A percentile compares a stretch with the other conserved stretches of the same genome.
phyloP scores from a whole-genome alignment of 169 alveolate species.

The Toxoplasma gondii region DNA sequence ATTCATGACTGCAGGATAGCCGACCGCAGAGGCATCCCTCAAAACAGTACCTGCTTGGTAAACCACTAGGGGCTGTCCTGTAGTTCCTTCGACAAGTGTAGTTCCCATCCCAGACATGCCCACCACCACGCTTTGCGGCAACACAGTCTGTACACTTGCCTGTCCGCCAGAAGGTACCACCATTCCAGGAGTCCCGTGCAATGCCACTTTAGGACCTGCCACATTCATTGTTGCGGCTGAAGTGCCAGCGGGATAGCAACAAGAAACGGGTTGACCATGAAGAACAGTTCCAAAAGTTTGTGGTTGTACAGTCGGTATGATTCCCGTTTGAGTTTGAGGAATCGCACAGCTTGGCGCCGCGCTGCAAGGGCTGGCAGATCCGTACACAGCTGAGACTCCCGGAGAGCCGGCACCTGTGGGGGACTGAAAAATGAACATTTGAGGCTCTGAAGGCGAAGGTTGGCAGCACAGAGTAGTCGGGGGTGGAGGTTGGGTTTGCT shows the following conservation, averaged over 20 bases:
- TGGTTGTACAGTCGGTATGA: neutral
- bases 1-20: neutral
- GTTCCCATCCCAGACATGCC: neutral
- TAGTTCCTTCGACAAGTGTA: neutral
- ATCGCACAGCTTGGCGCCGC: neutral
- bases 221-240: neutral
- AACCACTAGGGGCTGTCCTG: neutral
- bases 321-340: no score
- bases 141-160: neutral
- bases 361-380: no score
- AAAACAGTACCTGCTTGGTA: neutral
- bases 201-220: neutral
- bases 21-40: neutral
- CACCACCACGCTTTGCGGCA: neutral
- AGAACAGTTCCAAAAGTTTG: neutral
- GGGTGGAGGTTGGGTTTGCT: neutral
- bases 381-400: no score
- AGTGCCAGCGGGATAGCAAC: neutral
- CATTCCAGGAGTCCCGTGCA: neutral
- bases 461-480: neutral
- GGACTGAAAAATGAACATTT: neutral
- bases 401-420: neutral
- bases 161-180: neutral
- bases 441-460: neutral
- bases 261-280: neutral